Conservation (phyloP, 2,329 filamentous ascomycete species). For the Xylariaceae sp. region DNA sequence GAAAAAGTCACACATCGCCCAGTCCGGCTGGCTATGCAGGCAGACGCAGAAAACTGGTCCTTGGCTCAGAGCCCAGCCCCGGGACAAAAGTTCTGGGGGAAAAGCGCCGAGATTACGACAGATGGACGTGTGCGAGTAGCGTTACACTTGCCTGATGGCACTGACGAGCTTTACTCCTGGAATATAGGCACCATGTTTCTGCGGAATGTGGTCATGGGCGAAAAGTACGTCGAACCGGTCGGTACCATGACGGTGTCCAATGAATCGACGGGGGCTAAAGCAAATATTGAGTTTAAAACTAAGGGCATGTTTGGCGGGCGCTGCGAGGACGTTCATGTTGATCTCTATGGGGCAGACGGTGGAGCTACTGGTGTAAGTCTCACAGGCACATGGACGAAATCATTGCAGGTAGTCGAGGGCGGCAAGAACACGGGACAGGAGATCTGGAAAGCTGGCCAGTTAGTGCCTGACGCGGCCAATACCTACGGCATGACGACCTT, state of each 20-base stretch:
- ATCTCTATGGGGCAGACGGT: conserved; percentile 65
- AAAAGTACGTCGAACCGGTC: conserved; percentile 96
- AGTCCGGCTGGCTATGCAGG: conserved; percentile 88
- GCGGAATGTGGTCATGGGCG: conserved; percentile 92
- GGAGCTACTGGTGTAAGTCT: conserved; percentile 63
- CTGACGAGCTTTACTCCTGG: conserved; percentile 84
- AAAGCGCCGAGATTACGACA: conserved; percentile 89
- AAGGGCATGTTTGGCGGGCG: conserved; percentile 97
- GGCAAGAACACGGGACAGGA: conserved; percentile 56
- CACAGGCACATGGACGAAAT: conserved; percentile 77
- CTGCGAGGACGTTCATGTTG: conserved; percentile 80
- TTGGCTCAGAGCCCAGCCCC: conserved; percentile 83
- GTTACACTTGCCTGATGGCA: conserved; percentile 60
- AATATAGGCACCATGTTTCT: conserved; percentile 83
- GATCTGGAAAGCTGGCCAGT: conserved; percentile 72
- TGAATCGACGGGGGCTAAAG: conserved; percentile 78
- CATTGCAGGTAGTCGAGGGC: conserved; percentile 62
- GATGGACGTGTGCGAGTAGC: conserved; percentile 80
- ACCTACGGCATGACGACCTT: conserved; percentile 88
- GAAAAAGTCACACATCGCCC: conserved; percentile 95
- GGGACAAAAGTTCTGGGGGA: conserved; percentile 97
- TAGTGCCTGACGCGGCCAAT: conserved; percentile 74
- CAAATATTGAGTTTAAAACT: conserved; percentile 83
- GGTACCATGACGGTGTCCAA: conserved; percentile 83
- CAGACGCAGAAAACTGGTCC: conserved; percentile 80